Evolutionary conservation across 345 rosid genomes (phyloP).

Genomic region (Hibiscus tridactylites): DNA sequence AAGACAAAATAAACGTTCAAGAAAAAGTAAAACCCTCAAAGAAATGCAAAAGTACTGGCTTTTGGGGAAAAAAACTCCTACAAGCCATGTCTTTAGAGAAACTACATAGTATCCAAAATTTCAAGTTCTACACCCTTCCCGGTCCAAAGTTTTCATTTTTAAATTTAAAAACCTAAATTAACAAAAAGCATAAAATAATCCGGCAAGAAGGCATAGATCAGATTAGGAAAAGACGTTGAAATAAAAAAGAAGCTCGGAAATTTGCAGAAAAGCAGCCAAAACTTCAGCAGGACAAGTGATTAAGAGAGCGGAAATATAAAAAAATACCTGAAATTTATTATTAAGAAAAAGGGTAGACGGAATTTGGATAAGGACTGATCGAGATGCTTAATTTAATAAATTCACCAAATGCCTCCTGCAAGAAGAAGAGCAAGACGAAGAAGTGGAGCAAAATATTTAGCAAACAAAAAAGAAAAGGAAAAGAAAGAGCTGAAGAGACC

Average conservation of each 20-base stretch:
- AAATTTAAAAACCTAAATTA: neutral
- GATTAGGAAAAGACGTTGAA: neutral
- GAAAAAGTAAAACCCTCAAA: neutral
- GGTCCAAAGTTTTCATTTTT: neutral
- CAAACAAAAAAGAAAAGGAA: neutral
- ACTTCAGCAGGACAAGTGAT: constrained; percentile 5
- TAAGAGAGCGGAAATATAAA: neutral
- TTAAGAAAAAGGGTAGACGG: neutral
- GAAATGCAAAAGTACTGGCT: neutral
- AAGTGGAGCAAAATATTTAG: neutral
- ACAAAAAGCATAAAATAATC: neutral
- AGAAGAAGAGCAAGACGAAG: neutral
- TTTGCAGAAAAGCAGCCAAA: constrained; percentile 6
- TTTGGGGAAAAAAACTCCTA: too few species aligned
- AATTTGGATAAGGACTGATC: constrained; percentile 3
- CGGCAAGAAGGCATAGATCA: constrained; percentile 8
- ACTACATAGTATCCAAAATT: neutral
- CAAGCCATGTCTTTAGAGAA: too few species aligned
- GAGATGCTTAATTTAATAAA: neutral
- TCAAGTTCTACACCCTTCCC: neutral
- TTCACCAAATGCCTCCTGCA: neutral
- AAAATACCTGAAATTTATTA: constrained; percentile 8
- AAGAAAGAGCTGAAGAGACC: neutral
- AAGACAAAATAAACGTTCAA: neutral
- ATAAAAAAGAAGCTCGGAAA: neutral